Evolutionary conservation across 2,329 filamentous ascomycete species (phyloP), one percentile per base, ranked within the genome.

Genomic region (Cytospora leucostoma): DNA sequence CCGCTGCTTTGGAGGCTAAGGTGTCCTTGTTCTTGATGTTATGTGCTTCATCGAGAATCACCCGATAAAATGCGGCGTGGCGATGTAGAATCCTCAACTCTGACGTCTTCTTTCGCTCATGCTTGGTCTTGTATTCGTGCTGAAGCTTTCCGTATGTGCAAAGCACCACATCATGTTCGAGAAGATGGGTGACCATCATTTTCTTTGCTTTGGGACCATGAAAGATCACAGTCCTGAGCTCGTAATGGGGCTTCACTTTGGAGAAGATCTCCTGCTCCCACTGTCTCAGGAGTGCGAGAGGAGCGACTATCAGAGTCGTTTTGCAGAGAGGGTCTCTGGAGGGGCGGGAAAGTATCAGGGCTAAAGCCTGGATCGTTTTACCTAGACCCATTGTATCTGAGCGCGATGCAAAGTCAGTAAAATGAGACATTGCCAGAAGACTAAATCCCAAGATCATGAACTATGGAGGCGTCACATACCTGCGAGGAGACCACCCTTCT

Each of bases 351-450:
- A 93, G 76, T 61, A 96, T 88, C 47, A 96, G 76, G 56, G 91
- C 90, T 68, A 97, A 94, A 51, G 93, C 84, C 72, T 96, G 90
- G 8, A 97, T 81, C 0, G 93, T 97, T 77, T 96, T 96, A 27
- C 93, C 93, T 7, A 97, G 77, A 4, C 93, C 93, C 93, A 97
- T 97, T 69, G 96, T 93, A 73, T 97, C 93, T 4, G 92, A 15
- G 6, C 17, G 2, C 17, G 5, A 15, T 15, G 11, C 19, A 5
- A 27, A 27, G 17, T 65, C 17, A 63, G 60, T 17, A 8, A 35
- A 7, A 8, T 21, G 27, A 34, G 15, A 40, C 8, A 2, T 17
- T 27, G 27, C 27, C 2, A 27, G 27, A 27, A 4, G 27, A 2
- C 27, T 27, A 27, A 27, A 4, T 27, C 4, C 27, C 27, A 7